A percentile compares a stretch with the other conserved stretches of the same genome.
Conservation (phyloP, 1,284 basidiomycete genomes). For the Rhodofomes roseus region DNA sequence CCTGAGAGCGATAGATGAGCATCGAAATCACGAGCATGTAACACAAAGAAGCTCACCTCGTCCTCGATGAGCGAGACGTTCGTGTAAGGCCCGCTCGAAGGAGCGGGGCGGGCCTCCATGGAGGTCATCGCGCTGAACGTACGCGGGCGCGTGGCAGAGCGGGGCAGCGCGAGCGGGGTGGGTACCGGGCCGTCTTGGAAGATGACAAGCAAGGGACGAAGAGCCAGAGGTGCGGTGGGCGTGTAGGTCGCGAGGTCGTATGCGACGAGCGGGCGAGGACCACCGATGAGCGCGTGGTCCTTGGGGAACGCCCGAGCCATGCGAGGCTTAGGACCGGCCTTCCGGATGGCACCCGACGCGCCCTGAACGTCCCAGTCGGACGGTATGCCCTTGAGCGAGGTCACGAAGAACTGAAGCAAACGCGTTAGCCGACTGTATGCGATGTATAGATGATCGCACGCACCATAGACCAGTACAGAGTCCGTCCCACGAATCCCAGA, state of each 20-base stretch:
- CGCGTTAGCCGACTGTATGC: neutral
- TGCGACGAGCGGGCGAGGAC: neutral
- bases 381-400: neutral
- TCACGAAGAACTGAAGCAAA: neutral
- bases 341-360: neutral
- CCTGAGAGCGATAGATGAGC: neutral
- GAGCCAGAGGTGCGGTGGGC: neutral
- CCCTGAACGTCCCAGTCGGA: neutral
- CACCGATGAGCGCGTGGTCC: neutral
- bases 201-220: neutral
- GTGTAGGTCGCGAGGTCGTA: neutral
- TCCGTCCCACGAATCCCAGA: neutral
- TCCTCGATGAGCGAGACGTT: neutral
- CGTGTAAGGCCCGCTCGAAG: neutral
- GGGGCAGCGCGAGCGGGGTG: neutral
- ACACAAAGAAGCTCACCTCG: neutral
- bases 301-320: neutral
- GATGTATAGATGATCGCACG: neutral
- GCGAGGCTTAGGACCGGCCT: neutral
- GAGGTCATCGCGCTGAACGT: neutral
- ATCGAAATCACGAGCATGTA: neutral
- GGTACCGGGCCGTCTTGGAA: neutral
- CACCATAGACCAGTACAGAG: neutral
- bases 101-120: neutral
- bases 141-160: neutral